Evolutionary conservation across 208 protist genomes (phyloP), one percentile per base, ranked within the genome.

Genomic region (Acanthamoeba triangularis): DNA sequence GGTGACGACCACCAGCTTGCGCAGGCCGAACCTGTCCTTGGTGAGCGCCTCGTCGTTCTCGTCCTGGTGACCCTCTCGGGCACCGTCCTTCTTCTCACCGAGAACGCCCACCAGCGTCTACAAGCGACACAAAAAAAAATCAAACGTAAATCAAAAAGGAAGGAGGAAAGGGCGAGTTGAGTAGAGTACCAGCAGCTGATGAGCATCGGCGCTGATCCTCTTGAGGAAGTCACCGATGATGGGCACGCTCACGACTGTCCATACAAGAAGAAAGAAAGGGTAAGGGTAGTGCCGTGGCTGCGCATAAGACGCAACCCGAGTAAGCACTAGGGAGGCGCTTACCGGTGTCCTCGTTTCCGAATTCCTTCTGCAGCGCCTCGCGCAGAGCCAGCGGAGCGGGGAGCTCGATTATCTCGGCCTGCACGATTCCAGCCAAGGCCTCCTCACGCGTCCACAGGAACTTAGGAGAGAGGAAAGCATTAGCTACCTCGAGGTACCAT

Each of bases 371-470:
- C 11, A 94, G 67, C 18, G 90, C 28, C 33, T 82, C 49, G 33
- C 90, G 59, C 13, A 94, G 65, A 59, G 90, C 63, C n/a, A 94
- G 44, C 63, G 59, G 65, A n/a, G 90, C 90, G 67, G 90, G 90
- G 13, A 94, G 69, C 41, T 82, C 90, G 90, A 94, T 94, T 23
- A 94, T 59, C 67, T 94, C 65, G n/a, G 90, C 13, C 14, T 76
- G 63, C 59, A 41, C 67, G 41, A 94, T 33, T 28, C n/a, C n/a
- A 49, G 90, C 90, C 44, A 94, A 37, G 35, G 90, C 90, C 69
- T 94, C 90, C 67, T 94, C 90, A 8, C 90, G 20, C n/a, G 90
- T 94, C 90, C 90, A 94, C 65, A 56, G 6, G 63, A 82, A 41
- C 65, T 82, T 88, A 41, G 35, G 74, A n/a, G 16, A 28, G 14